A percentile compares a stretch with the other conserved stretches of the same genome.
Evolutionary conservation across 495 filamentous ascomycete genomes (phyloP).

Genomic region (Sporormia fimetaria): DNA sequence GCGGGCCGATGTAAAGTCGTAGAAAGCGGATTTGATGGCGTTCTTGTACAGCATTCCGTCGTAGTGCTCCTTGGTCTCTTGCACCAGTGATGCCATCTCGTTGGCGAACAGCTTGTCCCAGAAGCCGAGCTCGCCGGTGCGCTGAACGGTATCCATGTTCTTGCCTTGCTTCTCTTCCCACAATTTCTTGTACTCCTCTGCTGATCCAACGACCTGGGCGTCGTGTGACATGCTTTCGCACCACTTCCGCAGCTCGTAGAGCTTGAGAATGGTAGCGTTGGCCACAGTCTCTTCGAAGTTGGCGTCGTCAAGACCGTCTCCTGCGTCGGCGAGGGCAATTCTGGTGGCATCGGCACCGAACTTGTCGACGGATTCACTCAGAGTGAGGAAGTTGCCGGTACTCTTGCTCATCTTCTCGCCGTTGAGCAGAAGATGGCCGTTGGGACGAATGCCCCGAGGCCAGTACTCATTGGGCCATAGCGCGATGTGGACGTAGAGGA

Average conservation of each 20-base stretch:
- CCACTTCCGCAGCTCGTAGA: constrained; percentile 84
- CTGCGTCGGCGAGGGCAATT: constrained; percentile 87
- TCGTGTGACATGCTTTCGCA: constrained; percentile 65
- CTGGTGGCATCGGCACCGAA: constrained; percentile 89
- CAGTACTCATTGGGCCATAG: constrained; percentile 79
- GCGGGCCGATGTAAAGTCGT: constrained; percentile 73
- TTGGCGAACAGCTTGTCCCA: constrained; percentile 88
- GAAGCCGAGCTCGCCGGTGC: constrained; percentile 55
- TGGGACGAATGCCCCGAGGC: constrained; percentile 71
- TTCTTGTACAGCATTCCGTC: constrained; percentile 73
- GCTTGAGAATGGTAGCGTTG: constrained; percentile 75
- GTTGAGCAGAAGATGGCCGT: constrained; percentile 88
- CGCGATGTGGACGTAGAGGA: constrained; percentile 87
- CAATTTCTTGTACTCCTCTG: constrained; percentile 26
- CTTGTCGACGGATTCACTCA: constrained; percentile 75
- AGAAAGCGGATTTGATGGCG: constrained; percentile 79
- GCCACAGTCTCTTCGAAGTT: constrained; percentile 96
- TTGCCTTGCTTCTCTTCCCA: constrained; percentile 49
- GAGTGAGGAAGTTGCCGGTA: constrained; percentile 90
- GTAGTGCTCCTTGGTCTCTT: constrained; percentile 66
- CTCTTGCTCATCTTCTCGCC: constrained; percentile 96
- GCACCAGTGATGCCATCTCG: constrained; percentile 76
- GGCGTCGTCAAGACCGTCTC: constrained; percentile 88
- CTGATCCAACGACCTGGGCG: constrained; percentile 23
- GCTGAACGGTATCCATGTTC: constrained; percentile 35